Evolutionary conservation across 2,329 filamentous ascomycete genomes (phyloP).

Genomic region (Neocatenulostroma microsporum): DNA sequence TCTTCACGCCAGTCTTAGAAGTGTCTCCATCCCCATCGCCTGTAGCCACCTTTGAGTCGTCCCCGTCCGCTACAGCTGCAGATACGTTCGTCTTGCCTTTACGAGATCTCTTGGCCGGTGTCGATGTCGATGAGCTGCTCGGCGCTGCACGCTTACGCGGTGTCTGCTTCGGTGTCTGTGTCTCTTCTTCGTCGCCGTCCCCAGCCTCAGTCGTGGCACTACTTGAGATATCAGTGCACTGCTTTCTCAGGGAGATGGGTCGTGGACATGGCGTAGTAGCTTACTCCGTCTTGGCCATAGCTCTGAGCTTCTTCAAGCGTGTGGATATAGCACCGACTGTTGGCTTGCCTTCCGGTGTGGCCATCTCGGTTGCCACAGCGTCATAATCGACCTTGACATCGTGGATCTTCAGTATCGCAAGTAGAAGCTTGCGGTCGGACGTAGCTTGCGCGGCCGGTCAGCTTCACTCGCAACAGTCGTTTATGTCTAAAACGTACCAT

Average conservation of each 20-base stretch:
- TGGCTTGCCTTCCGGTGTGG: conserved; percentile 2
- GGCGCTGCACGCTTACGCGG: neutral
- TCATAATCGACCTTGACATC: conserved; percentile 8
- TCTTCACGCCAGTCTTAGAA: too few species aligned
- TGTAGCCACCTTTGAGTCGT: too few species aligned
- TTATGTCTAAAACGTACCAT: neutral
- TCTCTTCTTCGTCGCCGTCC: neutral
- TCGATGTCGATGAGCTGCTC: too few species aligned
- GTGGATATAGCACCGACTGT: conserved; percentile 6
- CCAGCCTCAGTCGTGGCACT: too few species aligned
- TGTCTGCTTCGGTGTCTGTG: neutral
- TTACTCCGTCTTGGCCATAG: conserved; percentile 9
- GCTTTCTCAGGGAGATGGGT: too few species aligned
- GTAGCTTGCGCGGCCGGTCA: conserved; percentile 4
- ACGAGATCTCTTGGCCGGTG: too few species aligned
- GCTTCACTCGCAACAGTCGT: neutral
- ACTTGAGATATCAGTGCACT: too few species aligned
- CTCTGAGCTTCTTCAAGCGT: conserved; percentile 8
- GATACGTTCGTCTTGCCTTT: too few species aligned
- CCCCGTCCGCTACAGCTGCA: too few species aligned
- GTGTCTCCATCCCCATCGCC: too few species aligned
- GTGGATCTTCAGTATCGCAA: conserved; percentile 9
- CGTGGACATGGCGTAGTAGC: neutral
- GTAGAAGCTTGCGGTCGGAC: conserved; percentile 12
- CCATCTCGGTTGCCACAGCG: conserved; percentile 5